Evolutionary conservation across 2,329 filamentous ascomycete species (phyloP).

Genomic region (Daldinia eschscholtzii): DNA sequence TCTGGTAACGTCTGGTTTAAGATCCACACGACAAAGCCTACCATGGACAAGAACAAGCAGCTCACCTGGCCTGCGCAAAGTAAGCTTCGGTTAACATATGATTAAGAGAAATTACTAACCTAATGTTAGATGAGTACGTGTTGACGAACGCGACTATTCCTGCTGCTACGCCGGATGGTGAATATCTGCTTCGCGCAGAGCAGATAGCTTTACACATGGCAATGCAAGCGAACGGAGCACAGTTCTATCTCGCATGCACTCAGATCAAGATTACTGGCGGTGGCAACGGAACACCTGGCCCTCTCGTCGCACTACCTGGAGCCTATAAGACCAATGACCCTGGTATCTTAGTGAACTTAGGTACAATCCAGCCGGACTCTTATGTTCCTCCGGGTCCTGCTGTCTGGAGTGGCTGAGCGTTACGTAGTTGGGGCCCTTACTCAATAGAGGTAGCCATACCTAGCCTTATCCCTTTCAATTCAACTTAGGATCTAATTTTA

Average conservation of each 20-base stretch:
- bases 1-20: slow-evolving; percentile 57
- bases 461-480: not conserved
- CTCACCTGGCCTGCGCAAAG: slow-evolving; percentile 58
- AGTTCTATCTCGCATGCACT: slow-evolving; percentile 57
- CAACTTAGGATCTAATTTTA: not conserved
- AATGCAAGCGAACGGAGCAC: slow-evolving; percentile 53
- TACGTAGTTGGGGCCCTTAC: not conserved
- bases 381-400: slow-evolving; percentile 51
- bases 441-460: not conserved
- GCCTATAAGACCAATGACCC: slow-evolving; percentile 53
- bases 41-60: slow-evolving; percentile 61
- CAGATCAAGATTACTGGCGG: slow-evolving; percentile 56
- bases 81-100: slow-evolving; percentile 31
- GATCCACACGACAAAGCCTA: slow-evolving; percentile 57
- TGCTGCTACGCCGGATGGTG: slow-evolving; percentile 52
- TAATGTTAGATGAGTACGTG: slow-evolving; percentile 50
- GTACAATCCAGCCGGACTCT: slow-evolving; percentile 44
- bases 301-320: slow-evolving; percentile 51
- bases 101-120: not conserved
- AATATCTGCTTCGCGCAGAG: slow-evolving; percentile 58
- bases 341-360: slow-evolving; percentile 53
- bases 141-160: slow-evolving; percentile 55
- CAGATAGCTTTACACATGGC: slow-evolving; percentile 58
- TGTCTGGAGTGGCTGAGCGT: slow-evolving; percentile 43
- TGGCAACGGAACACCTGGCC: slow-evolving; percentile 52